phyloP scores from a whole-genome alignment of 2,329 filamentous ascomycete genomes.

The Pseudonectria foliicola region DNA sequence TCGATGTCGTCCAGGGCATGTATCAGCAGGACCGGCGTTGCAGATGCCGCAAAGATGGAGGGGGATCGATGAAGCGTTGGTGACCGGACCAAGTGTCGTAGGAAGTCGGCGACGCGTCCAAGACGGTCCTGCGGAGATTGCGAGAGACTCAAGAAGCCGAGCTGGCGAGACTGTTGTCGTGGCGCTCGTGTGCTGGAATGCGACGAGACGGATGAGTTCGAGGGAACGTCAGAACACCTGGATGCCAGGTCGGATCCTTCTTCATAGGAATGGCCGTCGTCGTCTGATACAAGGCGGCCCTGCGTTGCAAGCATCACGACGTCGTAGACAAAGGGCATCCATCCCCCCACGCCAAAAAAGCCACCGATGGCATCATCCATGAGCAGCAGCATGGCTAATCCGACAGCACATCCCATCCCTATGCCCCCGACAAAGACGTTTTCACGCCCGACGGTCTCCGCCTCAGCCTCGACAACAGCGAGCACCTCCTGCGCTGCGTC shows the following conservation, averaged over 20 bases:
- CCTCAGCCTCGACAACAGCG: constrained; percentile 1
- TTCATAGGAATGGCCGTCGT: too few species aligned
- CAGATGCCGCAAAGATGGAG: neutral
- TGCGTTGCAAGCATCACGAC: constrained; percentile 1
- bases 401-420: constrained; percentile 3
- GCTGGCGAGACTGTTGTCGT: too few species aligned
- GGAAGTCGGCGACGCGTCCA: neutral
- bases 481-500: neutral
- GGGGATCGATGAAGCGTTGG: neutral
- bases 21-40: constrained; percentile 3
- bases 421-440: constrained; percentile 7
- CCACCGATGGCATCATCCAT: constrained; percentile 1
- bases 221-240: too few species aligned
- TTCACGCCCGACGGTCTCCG: neutral
- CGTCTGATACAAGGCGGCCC: too few species aligned
- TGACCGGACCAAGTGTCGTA: constrained; percentile 1
- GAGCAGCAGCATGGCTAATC: constrained; percentile 2
- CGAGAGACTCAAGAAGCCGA: too few species aligned
- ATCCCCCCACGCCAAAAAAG: constrained; percentile 4
- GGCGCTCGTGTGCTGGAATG: too few species aligned
- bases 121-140: too few species aligned
- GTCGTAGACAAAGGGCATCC: constrained; percentile 5
- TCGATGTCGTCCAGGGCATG: neutral
- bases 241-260: too few species aligned
- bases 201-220: too few species aligned